Base-by-base conservation (phyloP, 306 rosid genomes). In the Vachellia pachyceras region DNA sequence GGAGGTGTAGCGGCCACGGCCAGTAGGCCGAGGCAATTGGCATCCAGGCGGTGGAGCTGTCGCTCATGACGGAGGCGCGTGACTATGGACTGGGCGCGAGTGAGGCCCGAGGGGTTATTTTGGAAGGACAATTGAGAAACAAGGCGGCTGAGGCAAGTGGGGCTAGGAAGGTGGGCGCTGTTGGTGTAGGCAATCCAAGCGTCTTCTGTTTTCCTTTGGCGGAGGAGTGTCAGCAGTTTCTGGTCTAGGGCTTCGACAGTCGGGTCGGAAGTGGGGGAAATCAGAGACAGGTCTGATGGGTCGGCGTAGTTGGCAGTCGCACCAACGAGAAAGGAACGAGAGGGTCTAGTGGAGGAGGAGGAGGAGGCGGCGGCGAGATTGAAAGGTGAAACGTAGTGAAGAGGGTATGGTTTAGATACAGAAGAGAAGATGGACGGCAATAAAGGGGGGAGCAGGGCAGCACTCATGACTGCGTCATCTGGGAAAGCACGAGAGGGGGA, bases 21-120 rank as follows among this genome's bases (percentile, higher is more conserved):
- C 20, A 95, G 95, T 37, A 95, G 91, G 73, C 97, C 97, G 40
- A 95, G 99, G 81, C 89, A 89, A 18, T 95, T 93, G 67, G 97
- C 90, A 41, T 95, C 99, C 20, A 95, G 94, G 45, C 97, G 95
- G 85, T 89, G 95, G 70, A 95, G 99, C 86, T 95, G 99, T 69
- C 86, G 85, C 54, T 91, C 99, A 47, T 85, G 17, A 73, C 99
- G 99, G 86, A 95, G 99, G 90, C 99, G 97, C 77, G 97, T 89
- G 89, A 93, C 69, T 44, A 95, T 90, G 60, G 99, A 88, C 84
- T 93, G 97, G 14, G 99, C 97, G 54, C 99, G 99, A 72, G 90
- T 85, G 87, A 95, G 96, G 7, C 85, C 72, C 2, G 83, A 42
- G 10, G 42, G 80, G 1, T 91, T 87, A 73, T 91, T 91, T 23